Percentiles rank a stretch among this genome's conserved stretches.
phyloP scores from a whole-genome alignment of 208 protist species.

The Angomonas deanei region DNA sequence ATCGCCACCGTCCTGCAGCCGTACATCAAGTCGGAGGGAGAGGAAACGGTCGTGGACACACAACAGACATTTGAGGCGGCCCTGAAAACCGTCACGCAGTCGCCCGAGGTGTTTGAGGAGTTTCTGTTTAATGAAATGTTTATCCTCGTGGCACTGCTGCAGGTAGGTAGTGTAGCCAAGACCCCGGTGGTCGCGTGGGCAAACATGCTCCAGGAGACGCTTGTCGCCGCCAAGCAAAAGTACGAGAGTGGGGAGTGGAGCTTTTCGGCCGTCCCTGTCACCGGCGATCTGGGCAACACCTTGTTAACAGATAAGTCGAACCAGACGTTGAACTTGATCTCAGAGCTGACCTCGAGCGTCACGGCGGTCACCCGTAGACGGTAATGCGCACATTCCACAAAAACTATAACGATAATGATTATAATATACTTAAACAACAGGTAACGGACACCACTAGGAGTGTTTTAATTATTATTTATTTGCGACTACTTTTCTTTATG shows the following conservation, averaged over 20 bases:
- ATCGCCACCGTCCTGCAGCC: background rate
- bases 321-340: slow-evolving; percentile 15
- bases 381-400: background rate
- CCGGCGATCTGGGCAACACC: slow-evolving; percentile 3
- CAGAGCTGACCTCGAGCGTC: slow-evolving; percentile 17
- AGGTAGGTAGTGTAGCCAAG: slow-evolving; percentile 12
- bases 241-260: slow-evolving; percentile 27
- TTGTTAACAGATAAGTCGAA: slow-evolving; percentile 19
- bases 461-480: background rate
- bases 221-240: slow-evolving; percentile 23
- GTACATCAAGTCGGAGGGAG: background rate
- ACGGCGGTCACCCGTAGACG: slow-evolving; percentile 12
- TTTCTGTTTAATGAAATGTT: slow-evolving; percentile 67
- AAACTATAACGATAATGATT: background rate
- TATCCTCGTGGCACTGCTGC: slow-evolving; percentile 54
- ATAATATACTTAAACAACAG: background rate
- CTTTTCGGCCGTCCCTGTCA: background rate
- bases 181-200: slow-evolving; percentile 55
- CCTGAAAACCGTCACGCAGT: background rate
- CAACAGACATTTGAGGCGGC: background rate
- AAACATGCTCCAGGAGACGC: slow-evolving; percentile 19
- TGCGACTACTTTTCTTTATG: background rate
- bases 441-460: background rate
- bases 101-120: slow-evolving; percentile 16
- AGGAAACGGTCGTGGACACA: background rate